Base-by-base conservation (phyloP, 495 filamentous ascomycete species). In the Penicillium parvum region DNA sequence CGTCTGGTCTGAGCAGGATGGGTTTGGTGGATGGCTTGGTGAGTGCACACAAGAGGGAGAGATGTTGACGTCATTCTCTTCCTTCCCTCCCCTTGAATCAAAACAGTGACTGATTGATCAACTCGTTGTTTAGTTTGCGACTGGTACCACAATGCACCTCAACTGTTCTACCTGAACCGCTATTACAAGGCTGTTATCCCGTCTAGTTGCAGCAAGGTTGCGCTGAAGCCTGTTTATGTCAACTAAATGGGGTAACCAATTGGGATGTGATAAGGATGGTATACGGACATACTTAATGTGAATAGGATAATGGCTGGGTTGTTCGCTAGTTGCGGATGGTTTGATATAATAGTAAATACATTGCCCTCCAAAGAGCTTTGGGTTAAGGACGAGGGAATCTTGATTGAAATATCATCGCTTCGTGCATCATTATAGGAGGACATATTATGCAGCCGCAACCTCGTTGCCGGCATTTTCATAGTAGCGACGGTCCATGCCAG, bases 21-120 rank as follows among this genome's bases (percentile, higher is more conserved):
- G 64, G 7, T 78, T 76, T 39, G 69, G 58, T n/a, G 73, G 75
- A 12, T 78, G 75, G 75, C 48, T 76, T 15, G 72, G 73, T 78
- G 52, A 53, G 72, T 66, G 16, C 12, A 30, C 20, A 16, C 7
- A 7, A 27, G n/a, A n/a, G n/a, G n/a, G n/a, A n/a, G n/a, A n/a
- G n/a, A n/a, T n/a, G n/a, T 28, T 32, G 20, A 22, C 14, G 38
- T 17, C 12, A 21, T 37, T 41, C n/a, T n/a, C n/a, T n/a, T n/a
- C n/a, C n/a, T n/a, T n/a, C n/a, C n/a, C n/a, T 20, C 43, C 41
- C 22, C 4, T 7, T 16, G 17, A 19, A 14, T 6, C 17, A 28
- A 7, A 28, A 5, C 37, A 28, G 23, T n/a, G 19, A 15, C 32
- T 15, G 10, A 30, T 30, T 43, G 3, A 43, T 32, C 15, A 16